phyloP scores from a whole-genome alignment of 805 yeast species.

The Brettanomyces anomalus region DNA sequence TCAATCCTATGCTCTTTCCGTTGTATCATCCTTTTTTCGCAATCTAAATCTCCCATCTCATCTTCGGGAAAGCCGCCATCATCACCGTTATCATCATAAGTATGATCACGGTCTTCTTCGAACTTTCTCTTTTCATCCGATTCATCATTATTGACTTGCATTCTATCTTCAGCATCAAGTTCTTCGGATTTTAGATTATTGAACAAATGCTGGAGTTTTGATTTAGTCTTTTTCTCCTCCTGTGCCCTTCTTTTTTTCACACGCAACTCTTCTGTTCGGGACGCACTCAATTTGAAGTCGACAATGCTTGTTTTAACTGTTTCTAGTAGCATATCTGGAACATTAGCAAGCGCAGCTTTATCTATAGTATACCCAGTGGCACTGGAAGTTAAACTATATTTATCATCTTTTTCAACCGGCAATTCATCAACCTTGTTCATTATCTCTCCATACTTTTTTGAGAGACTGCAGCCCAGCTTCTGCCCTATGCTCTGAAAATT shows the following conservation, averaged over 20 bases:
- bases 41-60: slow-evolving; percentile 14
- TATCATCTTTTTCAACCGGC: slow-evolving; percentile 7
- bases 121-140: slow-evolving; percentile 14
- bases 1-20: slow-evolving; percentile 6
- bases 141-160: too few relatives aligned
- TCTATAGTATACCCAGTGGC: slow-evolving; percentile 39
- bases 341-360: slow-evolving; percentile 45
- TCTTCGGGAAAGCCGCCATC: slow-evolving; percentile 11
- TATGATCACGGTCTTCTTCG: slow-evolving; percentile 24
- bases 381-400: slow-evolving; percentile 5
- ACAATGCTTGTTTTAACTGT: slow-evolving; percentile 44
- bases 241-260: slow-evolving; percentile 37
- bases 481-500: too few relatives aligned
- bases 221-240: slow-evolving; percentile 42
- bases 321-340: slow-evolving; percentile 45
- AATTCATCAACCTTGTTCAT: background rate
- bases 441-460: background rate
- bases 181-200: slow-evolving; percentile 16
- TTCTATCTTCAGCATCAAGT: slow-evolving; percentile 5
- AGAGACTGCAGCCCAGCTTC: too few relatives aligned
- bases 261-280: slow-evolving; percentile 42
- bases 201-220: slow-evolving; percentile 36
- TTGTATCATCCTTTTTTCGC: slow-evolving; percentile 13
- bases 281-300: slow-evolving; percentile 46
- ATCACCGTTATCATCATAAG: slow-evolving; percentile 19